Conservation (phyloP, 768 basidiomycete genomes). For the Tulasnella sp. region DNA sequence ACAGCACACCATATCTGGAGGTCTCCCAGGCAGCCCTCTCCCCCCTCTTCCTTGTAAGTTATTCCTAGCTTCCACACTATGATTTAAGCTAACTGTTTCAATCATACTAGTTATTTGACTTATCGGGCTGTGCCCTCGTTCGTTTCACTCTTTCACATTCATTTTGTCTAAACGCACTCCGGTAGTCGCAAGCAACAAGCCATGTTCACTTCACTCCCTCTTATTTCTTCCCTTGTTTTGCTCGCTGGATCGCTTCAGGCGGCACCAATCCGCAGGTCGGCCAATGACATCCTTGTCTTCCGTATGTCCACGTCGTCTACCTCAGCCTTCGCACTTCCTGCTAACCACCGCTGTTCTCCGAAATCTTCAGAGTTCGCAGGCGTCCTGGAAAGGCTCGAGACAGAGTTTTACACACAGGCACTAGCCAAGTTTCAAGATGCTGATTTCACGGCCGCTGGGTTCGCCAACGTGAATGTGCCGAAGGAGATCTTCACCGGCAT, state of each 20-base stretch:
- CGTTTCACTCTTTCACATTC: constrained; percentile 29
- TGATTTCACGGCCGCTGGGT: constrained; percentile 60
- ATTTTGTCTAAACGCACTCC: constrained; percentile 32
- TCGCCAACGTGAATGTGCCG: constrained; percentile 42
- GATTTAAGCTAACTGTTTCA: too few species aligned
- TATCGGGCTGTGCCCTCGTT: constrained; percentile 56
- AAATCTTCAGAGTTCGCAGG: constrained; percentile 52
- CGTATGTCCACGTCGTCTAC: constrained; percentile 16
- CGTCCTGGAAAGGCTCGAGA: constrained; percentile 65
- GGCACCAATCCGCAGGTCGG: constrained; percentile 36
- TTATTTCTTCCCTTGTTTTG: constrained; percentile 18
- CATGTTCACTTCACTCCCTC: constrained; percentile 11
- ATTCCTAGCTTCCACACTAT: too few species aligned
- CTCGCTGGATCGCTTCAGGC: constrained; percentile 26
- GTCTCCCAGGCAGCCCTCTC: too few species aligned
- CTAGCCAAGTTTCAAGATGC: constrained; percentile 50
- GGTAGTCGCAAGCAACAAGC: constrained; percentile 12
- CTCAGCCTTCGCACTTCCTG: neutral
- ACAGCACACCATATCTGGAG: too few species aligned
- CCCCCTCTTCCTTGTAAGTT: neutral
- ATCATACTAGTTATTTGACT: constrained; percentile 34
- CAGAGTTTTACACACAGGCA: constrained; percentile 55
- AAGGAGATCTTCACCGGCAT: constrained; percentile 52
- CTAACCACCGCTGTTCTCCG: neutral
- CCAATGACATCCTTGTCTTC: constrained; percentile 41